Percentiles rank a stretch among this genome's conserved stretches.
These are phyloP conservation scores for Phytophthora pseudosyringae DNA, from an alignment of 352 stramenopile genomes.

Conservation along the genomic window DNA sequence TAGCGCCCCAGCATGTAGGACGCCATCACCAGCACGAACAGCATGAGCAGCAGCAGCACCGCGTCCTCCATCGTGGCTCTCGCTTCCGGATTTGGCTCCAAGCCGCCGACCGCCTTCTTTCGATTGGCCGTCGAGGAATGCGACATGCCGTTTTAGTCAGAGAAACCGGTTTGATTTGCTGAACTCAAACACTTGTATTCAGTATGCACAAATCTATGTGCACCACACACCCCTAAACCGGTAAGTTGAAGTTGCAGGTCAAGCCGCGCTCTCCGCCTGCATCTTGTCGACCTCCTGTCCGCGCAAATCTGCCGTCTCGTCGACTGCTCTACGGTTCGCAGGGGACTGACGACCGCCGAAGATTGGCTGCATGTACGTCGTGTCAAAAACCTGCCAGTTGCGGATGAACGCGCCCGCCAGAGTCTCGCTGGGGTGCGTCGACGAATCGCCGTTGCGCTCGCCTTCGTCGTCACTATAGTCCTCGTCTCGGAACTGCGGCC, in stretches of 20 bases:
- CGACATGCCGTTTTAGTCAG: conserved; percentile 23
- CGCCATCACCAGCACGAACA: conserved; percentile 89
- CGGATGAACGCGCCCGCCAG: conserved; percentile 67
- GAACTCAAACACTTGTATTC: conserved; percentile 24
- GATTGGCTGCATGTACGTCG: conserved; percentile 76
- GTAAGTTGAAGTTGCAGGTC: conserved; percentile 32
- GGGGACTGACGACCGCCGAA: conserved; percentile 60
- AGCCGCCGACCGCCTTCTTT: conserved; percentile 2
- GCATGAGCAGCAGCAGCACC: conserved; percentile 83
- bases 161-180: conserved; percentile 25
- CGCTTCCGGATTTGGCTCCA: conserved; percentile 1
- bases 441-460: conserved; percentile 21
- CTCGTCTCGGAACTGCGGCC: conserved; percentile 75
- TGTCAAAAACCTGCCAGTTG: conserved; percentile 77
- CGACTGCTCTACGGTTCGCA: conserved; percentile 11
- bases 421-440: conserved; percentile 42
- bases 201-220: conserved; percentile 29
- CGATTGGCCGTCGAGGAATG: conserved; percentile 15
- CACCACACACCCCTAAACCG: conserved; percentile 14
- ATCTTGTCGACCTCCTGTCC: conserved; percentile 42
- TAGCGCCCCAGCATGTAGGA: conserved; percentile 89
- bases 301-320: conserved; percentile 10
- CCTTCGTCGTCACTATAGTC: conserved; percentile 54
- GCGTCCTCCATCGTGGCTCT: conserved; percentile 72
- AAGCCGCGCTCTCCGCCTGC: conserved; percentile 40